Percentiles rank a stretch among this genome's conserved stretches.
Conservation (phyloP, 257 asterid genomes). For the Solanum chiquidenum region DNA sequence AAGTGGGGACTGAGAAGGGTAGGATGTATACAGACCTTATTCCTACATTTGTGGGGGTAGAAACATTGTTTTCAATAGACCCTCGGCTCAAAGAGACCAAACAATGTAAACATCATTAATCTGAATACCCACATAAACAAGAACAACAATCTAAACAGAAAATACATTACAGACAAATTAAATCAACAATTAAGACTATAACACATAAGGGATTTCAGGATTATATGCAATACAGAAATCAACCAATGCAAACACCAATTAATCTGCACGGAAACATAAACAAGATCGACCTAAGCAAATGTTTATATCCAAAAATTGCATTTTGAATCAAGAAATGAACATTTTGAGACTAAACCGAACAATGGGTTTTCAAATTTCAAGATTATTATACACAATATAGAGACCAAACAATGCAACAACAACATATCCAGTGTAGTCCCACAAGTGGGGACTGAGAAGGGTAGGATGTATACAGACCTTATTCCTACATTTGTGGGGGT, state of each 20-base stretch:
- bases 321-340: neutral
- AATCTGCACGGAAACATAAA: neutral
- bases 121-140: neutral
- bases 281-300: neutral
- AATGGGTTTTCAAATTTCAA: constrained; percentile 1
- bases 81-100: neutral
- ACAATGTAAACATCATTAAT: neutral
- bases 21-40: neutral
- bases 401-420: neutral
- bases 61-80: neutral
- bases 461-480: neutral
- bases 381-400: neutral
- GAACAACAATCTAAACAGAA: neutral
- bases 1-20: neutral
- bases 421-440: neutral
- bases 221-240: neutral
- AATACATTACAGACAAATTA: neutral
- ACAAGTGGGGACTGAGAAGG: neutral
- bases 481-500: neutral
- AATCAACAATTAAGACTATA: neutral
- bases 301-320: neutral
- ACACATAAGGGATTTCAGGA: neutral
- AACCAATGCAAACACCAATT: neutral
- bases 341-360: neutral
- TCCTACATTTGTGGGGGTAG: neutral